Percentiles rank a stretch among this genome's conserved stretches.
Conservation (phyloP, 441 rosid genomes). For the Adansonia grandidieri region DNA sequence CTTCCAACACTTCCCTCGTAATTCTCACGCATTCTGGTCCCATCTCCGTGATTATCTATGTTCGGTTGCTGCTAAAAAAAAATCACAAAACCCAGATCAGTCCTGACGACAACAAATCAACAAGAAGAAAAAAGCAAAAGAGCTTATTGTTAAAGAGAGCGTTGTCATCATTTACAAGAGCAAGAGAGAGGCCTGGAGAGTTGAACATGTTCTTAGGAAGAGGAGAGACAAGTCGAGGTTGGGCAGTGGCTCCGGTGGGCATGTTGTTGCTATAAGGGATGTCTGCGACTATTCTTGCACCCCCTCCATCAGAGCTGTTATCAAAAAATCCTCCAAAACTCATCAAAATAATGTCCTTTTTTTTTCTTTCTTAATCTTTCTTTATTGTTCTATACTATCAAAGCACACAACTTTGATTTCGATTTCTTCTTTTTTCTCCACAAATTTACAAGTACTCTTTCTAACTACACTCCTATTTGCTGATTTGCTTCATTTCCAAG, state of each 20-base stretch:
- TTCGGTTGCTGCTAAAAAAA: constrained; percentile 65
- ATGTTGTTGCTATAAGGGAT: constrained; percentile 57
- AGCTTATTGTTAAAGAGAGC: not conserved
- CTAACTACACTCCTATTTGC: constrained; percentile 19
- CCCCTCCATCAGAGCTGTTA: constrained; percentile 52
- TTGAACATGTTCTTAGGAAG: constrained; percentile 54
- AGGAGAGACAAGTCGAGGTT: constrained; percentile 64
- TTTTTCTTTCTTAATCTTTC: not conserved
- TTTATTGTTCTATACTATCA: not conserved
- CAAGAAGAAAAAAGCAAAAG: not conserved
- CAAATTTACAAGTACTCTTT: constrained; percentile 11
- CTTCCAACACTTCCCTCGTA: constrained; percentile 52
- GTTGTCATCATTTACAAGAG: constrained; percentile 53
- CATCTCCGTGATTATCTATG: constrained; percentile 63
- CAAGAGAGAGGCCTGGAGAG: constrained; percentile 82
- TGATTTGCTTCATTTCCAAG: constrained; percentile 13
- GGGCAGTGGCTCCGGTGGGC: constrained; percentile 72
- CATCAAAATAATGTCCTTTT: constrained; percentile 50
- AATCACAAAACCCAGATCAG: constrained; percentile 4
- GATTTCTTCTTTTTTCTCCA: not conserved
- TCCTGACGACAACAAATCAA: not conserved
- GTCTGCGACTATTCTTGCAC: constrained; percentile 66
- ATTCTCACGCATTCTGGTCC: constrained; percentile 56
- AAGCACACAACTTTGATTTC: not conserved
- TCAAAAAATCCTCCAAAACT: constrained; percentile 93